Conservation (phyloP, 306 rosid genomes). For the Ammopiptanthus mongolicus region DNA sequence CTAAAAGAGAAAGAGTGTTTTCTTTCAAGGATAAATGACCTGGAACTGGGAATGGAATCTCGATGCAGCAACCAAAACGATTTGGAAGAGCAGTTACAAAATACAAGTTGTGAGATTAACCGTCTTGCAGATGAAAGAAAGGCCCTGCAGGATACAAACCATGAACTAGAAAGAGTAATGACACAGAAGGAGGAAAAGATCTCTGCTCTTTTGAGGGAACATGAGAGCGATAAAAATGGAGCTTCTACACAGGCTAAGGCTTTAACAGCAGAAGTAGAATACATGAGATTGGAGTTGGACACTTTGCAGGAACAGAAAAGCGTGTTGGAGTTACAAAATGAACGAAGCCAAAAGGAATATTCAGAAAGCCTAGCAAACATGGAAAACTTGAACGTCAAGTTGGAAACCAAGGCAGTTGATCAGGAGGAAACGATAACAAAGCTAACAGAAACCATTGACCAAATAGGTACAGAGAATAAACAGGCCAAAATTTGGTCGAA, state of each 20-base stretch:
- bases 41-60: conserved; percentile 46
- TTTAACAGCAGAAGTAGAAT: conserved; percentile 11
- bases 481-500: conserved; percentile 15
- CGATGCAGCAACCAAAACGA: conserved; percentile 24
- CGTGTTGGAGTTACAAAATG: conserved; percentile 28
- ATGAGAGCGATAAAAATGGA: conserved; percentile 3
- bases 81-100: conserved; percentile 32
- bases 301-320: conserved; percentile 29
- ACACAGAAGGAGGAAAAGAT: conserved; percentile 20
- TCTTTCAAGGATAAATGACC: conserved; percentile 26
- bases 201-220: conserved; percentile 7
- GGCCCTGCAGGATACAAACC: conserved; percentile 11
- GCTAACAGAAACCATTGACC: conserved; percentile 22
- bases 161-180: conserved; percentile 23
- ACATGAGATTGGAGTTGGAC: conserved; percentile 28
- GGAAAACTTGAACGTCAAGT: conserved; percentile 17
- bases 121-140: conserved; percentile 18
- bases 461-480: conserved; percentile 17
- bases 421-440: conserved; percentile 32
- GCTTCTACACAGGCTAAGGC: conserved; percentile 15
- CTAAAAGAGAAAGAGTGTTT: conserved; percentile 32
- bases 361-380: conserved; percentile 4
- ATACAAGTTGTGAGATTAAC: background rate
- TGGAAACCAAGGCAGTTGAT: conserved; percentile 30
- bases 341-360: conserved; percentile 23